Conservation (phyloP, 1,284 basidiomycete species). For the Pulchroboletus neoregius region DNA sequence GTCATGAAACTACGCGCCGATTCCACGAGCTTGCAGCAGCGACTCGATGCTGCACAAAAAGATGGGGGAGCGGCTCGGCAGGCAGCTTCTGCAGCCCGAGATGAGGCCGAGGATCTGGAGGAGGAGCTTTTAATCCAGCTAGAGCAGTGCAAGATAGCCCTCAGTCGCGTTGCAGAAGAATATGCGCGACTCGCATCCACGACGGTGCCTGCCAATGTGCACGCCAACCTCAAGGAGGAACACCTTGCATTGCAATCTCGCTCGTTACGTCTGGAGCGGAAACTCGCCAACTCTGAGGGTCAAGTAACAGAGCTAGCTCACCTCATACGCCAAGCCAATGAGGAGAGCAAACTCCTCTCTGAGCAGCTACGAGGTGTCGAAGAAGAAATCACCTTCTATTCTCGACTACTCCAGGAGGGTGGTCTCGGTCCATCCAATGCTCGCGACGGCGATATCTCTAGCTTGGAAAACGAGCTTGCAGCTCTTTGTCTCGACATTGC, state of each 20-base stretch:
- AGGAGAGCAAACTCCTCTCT: conserved; percentile 47
- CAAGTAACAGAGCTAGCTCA: conserved; percentile 63
- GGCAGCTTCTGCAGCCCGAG: conserved; percentile 27
- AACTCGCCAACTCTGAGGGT: conserved; percentile 60
- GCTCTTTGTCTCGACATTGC: conserved; percentile 16
- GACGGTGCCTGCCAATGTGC: conserved; percentile 41
- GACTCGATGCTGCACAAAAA: conserved; percentile 28
- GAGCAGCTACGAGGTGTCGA: conserved; percentile 42
- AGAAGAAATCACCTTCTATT: conserved; percentile 39
- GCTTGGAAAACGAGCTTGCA: conserved; percentile 20
- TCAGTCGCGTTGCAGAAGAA: conserved; percentile 49
- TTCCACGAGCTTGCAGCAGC: conserved; percentile 35
- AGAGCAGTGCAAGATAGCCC: conserved; percentile 42
- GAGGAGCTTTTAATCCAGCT: conserved; percentile 47
- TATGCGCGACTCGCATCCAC: conserved; percentile 55
- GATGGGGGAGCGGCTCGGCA: conserved; percentile 34
- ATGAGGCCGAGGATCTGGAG: conserved; percentile 30
- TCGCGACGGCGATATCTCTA: conserved; percentile 1
- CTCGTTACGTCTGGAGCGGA: conserved; percentile 55
- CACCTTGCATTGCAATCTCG: conserved; percentile 41
- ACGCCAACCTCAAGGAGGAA: conserved; percentile 45
- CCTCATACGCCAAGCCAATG: conserved; percentile 55
- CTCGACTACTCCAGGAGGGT: conserved; percentile 20
- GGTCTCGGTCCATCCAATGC: not conserved
- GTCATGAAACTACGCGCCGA: conserved; percentile 35